Evolutionary conservation across 768 basidiomycete species (phyloP).

Genomic region (Trametes maxima): DNA sequence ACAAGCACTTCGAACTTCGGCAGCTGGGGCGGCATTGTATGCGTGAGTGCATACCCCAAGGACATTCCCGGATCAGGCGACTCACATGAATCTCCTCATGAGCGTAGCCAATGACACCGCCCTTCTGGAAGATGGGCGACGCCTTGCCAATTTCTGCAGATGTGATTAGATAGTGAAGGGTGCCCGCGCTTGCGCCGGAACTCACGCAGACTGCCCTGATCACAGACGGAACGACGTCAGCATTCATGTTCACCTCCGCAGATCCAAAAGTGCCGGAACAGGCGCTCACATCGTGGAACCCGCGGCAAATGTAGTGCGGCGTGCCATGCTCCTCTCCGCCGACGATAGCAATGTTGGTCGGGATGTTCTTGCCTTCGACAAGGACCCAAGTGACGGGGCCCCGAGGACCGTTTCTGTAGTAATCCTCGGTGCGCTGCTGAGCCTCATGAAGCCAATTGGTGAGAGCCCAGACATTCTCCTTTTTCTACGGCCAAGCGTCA

Average conservation of each 20-base stretch:
- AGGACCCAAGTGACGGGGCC: slow-evolving; percentile 65
- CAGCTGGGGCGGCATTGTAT: slow-evolving; percentile 41
- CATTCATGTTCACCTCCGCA: not conserved
- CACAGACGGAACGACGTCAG: slow-evolving; percentile 2
- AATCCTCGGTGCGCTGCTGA: slow-evolving; percentile 52
- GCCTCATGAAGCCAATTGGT: slow-evolving; percentile 62
- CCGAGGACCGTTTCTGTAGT: slow-evolving; percentile 44
- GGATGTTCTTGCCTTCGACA: slow-evolving; percentile 60
- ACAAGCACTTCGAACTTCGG: slow-evolving; percentile 71
- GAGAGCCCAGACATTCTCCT: slow-evolving; percentile 51
- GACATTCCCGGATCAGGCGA: not conserved
- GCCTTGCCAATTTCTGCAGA: slow-evolving; percentile 68
- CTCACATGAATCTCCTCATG: slow-evolving; percentile 61
- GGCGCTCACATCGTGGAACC: slow-evolving; percentile 53
- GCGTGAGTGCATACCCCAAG: not conserved
- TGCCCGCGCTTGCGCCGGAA: not conserved
- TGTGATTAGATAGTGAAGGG: slow-evolving; percentile 22
- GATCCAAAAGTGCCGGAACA: slow-evolving; percentile 21
- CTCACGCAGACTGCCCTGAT: slow-evolving; percentile 58
- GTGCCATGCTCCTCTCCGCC: slow-evolving; percentile 57
- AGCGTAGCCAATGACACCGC: slow-evolving; percentile 63
- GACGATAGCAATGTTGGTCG: slow-evolving; percentile 52
- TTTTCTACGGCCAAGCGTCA: slow-evolving; percentile 41
- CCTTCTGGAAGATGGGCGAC: slow-evolving; percentile 56
- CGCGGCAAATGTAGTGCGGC: slow-evolving; percentile 60